Conservation (phyloP, 768 basidiomycete species). For the Daedaleopsis sinensis region DNA sequence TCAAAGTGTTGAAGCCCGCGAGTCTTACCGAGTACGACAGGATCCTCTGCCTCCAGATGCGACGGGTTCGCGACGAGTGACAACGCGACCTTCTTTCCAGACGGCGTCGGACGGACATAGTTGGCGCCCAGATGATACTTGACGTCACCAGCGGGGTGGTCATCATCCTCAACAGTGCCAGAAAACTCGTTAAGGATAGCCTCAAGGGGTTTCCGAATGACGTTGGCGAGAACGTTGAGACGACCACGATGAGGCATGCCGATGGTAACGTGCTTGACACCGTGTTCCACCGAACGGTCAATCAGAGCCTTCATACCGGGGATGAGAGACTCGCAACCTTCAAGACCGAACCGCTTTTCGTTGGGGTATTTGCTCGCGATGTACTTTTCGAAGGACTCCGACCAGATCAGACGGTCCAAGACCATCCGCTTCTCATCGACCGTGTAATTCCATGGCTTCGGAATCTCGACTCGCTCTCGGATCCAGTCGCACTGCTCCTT, state of each 20-base stretch:
- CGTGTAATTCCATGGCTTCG: constrained; percentile 96
- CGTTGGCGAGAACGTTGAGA: constrained; percentile 96
- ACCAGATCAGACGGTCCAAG: constrained; percentile 98
- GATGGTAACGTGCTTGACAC: constrained; percentile 94
- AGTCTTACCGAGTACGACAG: constrained; percentile 99
- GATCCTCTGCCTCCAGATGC: constrained; percentile 96
- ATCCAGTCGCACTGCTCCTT: constrained; percentile 99
- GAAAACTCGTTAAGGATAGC: constrained; percentile 97
- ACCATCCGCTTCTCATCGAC: constrained; percentile 99
- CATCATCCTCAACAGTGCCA: constrained; percentile 66
- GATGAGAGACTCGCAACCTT: constrained; percentile 96
- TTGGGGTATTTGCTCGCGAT: constrained; percentile 98
- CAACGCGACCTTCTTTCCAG: constrained; percentile 95
- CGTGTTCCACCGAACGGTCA: constrained; percentile 95
- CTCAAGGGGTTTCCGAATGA: constrained; percentile 97
- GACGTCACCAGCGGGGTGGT: constrained; percentile 93
- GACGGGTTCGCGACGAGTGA: constrained; percentile 99
- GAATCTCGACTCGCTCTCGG: constrained; percentile 91
- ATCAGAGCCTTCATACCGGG: constrained; percentile 99
- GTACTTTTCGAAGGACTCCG: constrained; percentile 99
- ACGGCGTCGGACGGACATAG: constrained; percentile 96
- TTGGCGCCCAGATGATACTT: constrained; percentile 99
- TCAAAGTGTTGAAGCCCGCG: constrained; percentile 95
- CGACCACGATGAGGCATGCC: constrained; percentile 99
- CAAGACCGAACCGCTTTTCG: constrained; percentile 98